phyloP scores from a whole-genome alignment of 768 basidiomycete species.

The Artomyces pyxidatus region DNA sequence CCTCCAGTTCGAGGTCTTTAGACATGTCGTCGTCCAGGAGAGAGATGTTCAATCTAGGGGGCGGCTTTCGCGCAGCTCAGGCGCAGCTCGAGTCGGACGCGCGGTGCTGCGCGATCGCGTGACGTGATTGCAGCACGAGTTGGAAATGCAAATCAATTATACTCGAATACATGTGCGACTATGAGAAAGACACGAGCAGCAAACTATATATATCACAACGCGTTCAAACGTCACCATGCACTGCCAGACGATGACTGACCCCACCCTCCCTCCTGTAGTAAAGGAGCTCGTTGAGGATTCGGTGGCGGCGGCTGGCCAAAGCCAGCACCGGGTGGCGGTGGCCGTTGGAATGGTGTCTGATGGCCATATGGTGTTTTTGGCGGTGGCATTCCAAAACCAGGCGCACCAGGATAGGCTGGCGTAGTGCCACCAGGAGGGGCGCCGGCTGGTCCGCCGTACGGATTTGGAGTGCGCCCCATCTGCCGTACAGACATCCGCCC shows the following conservation, averaged over 20 bases:
- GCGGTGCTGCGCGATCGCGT: neutral
- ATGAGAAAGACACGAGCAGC: neutral
- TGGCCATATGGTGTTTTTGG: slow-evolving; percentile 27
- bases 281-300: slow-evolving; percentile 57
- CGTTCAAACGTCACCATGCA: slow-evolving; percentile 19
- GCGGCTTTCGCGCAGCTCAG: neutral
- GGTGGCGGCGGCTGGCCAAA: slow-evolving; percentile 36
- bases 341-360: slow-evolving; percentile 33
- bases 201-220: slow-evolving; percentile 10
- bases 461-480: slow-evolving; percentile 69
- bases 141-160: neutral
- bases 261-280: slow-evolving; percentile 48
- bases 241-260: slow-evolving; percentile 22
- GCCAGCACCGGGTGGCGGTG: slow-evolving; percentile 34
- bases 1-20: slow-evolving; percentile 31
- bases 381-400: slow-evolving; percentile 19
- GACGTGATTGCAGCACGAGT: neutral
- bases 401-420: slow-evolving; percentile 20
- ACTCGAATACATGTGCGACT: neutral
- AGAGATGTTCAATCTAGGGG: neutral
- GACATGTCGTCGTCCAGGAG: slow-evolving; percentile 19
- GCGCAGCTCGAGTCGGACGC: neutral
- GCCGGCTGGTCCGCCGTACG: slow-evolving; percentile 48
- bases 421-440: slow-evolving; percentile 26
- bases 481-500: slow-evolving; percentile 74